Evolutionary conservation across 192 early-diverging fungal species (phyloP).

Genomic region (Rhizophagus sp.): DNA sequence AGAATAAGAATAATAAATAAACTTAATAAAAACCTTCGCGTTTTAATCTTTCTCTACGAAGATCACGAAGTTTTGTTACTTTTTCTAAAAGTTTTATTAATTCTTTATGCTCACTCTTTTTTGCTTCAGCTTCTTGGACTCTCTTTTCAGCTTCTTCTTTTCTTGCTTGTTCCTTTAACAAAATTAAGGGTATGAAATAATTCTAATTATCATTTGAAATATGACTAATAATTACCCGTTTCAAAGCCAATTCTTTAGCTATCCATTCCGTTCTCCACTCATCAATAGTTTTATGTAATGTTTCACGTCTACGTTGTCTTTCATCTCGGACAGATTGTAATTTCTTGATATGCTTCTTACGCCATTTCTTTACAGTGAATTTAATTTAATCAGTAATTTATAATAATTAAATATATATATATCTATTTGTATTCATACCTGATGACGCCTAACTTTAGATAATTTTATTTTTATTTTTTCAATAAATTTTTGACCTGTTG

Average conservation of each 20-base stretch:
- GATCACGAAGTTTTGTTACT: slow-evolving; percentile 31
- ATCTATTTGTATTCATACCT: neutral
- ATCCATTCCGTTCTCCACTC: slow-evolving; percentile 35
- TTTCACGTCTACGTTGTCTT: slow-evolving; percentile 30
- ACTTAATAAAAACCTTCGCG: slow-evolving; percentile 24
- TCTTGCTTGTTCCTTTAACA: slow-evolving; percentile 29
- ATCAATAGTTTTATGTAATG: slow-evolving; percentile 35
- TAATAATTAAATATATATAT: neutral
- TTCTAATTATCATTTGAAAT: neutral
- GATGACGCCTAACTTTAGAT: slow-evolving; percentile 25
- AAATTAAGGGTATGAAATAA: slow-evolving; percentile 8
- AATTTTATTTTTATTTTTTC: slow-evolving; percentile 22
- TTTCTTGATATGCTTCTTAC: slow-evolving; percentile 30
- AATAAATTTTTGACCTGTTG: neutral
- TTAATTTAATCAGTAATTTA: neutral
- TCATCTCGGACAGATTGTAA: slow-evolving; percentile 34
- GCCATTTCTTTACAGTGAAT: slow-evolving; percentile 30
- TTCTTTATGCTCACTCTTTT: slow-evolving; percentile 32
- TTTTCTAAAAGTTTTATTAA: slow-evolving; percentile 30
- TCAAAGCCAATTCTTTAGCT: slow-evolving; percentile 26
- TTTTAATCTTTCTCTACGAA: slow-evolving; percentile 36
- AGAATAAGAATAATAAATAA: neutral
- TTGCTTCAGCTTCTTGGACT: slow-evolving; percentile 30
- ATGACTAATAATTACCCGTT: slow-evolving; percentile 21
- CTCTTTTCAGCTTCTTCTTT: slow-evolving; percentile 27